Evolutionary conservation across 768 basidiomycete genomes (phyloP).

Genomic region (Tricholoma sp.): DNA sequence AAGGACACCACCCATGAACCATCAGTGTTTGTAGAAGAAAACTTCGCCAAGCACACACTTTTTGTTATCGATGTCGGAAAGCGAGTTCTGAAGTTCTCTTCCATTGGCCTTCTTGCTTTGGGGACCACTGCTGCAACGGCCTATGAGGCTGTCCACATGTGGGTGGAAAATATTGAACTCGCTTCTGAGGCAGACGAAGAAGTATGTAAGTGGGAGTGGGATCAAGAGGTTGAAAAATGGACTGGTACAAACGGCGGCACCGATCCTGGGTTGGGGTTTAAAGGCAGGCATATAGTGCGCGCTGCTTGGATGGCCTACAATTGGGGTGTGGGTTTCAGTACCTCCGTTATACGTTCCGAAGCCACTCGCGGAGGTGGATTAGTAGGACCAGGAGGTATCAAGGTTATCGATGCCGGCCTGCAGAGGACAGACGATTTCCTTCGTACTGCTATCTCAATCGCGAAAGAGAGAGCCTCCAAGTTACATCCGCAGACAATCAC

Average conservation of each 20-base stretch:
- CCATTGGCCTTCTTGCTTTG: conserved; percentile 38
- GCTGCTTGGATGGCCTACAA: conserved; percentile 69
- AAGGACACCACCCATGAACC: conserved; percentile 12
- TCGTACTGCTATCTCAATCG: conserved; percentile 41
- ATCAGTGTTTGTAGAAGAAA: conserved; percentile 20
- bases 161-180: conserved; percentile 54
- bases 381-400: conserved; percentile 30
- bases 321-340: conserved; percentile 49
- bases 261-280: conserved; percentile 62
- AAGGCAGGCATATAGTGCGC: conserved; percentile 56
- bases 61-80: conserved; percentile 39
- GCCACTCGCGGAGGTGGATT: conserved; percentile 27
- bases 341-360: conserved; percentile 33
- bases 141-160: conserved; percentile 57
- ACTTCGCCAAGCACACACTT: conserved; percentile 26
- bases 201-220: conserved; percentile 61
- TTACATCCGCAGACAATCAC: conserved; percentile 46
- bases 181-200: conserved; percentile 47
- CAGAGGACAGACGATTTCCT: conserved; percentile 52
- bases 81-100: conserved; percentile 46
- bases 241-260: conserved; percentile 58
- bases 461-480: conserved; percentile 32
- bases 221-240: conserved; percentile 58
- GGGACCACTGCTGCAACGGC: conserved; percentile 39
- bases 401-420: conserved; percentile 49